Evolutionary conservation across 202 grass and related monocot species (phyloP), one percentile per base, ranked within the genome.

Genomic region (Musa balbisiana): DNA sequence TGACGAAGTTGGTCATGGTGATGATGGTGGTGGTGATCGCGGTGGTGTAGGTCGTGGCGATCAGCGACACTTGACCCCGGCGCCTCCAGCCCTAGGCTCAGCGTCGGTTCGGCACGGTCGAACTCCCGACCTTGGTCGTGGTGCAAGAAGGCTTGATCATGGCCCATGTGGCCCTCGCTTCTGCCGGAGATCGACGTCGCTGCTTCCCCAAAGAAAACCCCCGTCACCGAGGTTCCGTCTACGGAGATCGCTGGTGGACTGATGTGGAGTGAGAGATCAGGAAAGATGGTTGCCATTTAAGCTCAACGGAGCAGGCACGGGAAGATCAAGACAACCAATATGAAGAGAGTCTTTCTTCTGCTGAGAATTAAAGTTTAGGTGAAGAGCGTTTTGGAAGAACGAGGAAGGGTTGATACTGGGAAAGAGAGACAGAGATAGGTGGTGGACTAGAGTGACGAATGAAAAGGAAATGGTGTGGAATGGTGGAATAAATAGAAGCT

Each of bases 41-140:
- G 55, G 55, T 58, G 55, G 14, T 2, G 55, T 17, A 14, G 55
- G 55, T 17, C 55, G 55, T 58, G 55, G 55, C 16, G 55, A 9
- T 43, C 56, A 51, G 23, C 17, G 53, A 9, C 23, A 3, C 1
- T 19, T 51, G 72, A 58, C 21, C 16, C 53, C 6, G 72, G 51
- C 12, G 20, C 17, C 19, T 72, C 56, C 27, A 77, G 21, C 22
- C 75, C 49, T 16, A 53, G 59, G n/a, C 75, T 77, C 20, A 52
- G 55, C 69, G 81, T 83, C 6, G 69, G 69, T 66, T 74, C 76
- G 11, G 25, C 19, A 23, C 20, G 56, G 17, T 52, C 4, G 0
- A 55, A 64, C 56, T 78, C 53, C 75, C 79, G 20, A 53, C 43
- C 80, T 50, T 74, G 64, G 73, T 89, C 84, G 23, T 76, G 77